Conservation (phyloP, 2,329 filamentous ascomycete species). For the Zasmidium citrigriseum region DNA sequence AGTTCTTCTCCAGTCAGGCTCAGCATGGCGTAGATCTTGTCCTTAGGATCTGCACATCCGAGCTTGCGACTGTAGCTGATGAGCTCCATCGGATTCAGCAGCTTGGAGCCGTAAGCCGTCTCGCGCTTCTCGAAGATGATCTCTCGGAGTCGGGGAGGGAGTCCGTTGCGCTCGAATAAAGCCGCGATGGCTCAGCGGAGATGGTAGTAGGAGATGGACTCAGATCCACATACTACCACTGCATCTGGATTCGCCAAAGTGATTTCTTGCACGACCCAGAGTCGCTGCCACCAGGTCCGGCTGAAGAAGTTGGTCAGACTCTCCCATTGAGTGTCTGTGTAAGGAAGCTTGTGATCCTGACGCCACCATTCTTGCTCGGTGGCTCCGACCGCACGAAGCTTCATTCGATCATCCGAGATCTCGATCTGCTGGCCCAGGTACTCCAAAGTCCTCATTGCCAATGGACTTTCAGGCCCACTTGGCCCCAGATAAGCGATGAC, state of each 20-base stretch:
- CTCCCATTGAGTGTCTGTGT: not conserved
- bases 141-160: too few relatives aligned
- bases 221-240: not conserved
- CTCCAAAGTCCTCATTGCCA: too few relatives aligned
- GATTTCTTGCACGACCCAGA: conserved; percentile 3
- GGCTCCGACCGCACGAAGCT: not conserved
- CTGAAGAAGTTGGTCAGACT: not conserved
- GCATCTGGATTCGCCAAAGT: not conserved
- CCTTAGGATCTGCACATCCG: not conserved
- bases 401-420: not conserved
- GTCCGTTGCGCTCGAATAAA: too few relatives aligned
- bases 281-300: not conserved
- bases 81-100: not conserved
- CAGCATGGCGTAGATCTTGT: conserved; percentile 1
- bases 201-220: not conserved
- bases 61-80: not conserved
- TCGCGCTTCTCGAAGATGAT: too few relatives aligned
- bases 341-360: not conserved
- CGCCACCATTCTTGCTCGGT: not conserved
- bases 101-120: not conserved
- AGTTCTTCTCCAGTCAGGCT: not conserved
- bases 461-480: too few relatives aligned
- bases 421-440: too few relatives aligned
- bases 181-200: too few relatives aligned
- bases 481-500: conserved; percentile 34